These are phyloP conservation scores for Tulasnella sp. DNA, from an alignment of 768 basidiomycete species.

Conservation along the genomic window DNA sequence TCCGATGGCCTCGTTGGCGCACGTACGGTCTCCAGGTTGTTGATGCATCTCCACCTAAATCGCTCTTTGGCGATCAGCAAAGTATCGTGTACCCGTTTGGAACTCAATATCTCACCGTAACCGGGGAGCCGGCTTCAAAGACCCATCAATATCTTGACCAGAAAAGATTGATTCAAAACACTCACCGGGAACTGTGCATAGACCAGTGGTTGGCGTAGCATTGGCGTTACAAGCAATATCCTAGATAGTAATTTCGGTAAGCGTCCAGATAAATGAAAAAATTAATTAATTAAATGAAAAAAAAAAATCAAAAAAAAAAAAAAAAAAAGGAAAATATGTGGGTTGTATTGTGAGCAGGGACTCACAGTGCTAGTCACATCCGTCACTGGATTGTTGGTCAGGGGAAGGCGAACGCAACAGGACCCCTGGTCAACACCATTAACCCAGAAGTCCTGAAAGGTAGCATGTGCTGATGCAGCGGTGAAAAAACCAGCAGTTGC, in stretches of 20 bases:
- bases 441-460: constrained; percentile 43
- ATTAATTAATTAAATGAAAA: neutral
- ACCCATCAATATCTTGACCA: no score
- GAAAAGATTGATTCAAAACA: no score
- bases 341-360: no score
- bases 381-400: constrained; percentile 43
- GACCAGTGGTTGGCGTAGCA: constrained; percentile 27
- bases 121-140: no score
- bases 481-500: neutral
- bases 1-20: constrained; percentile 40
- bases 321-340: no score
- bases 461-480: constrained; percentile 36
- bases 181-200: constrained; percentile 30
- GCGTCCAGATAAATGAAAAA: no score
- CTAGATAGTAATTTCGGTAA: constrained; percentile 21
- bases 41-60: constrained; percentile 43
- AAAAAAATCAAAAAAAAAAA: neutral
- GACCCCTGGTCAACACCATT: constrained; percentile 39
- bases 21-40: constrained; percentile 38
- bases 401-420: constrained; percentile 38
- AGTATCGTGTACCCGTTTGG: no score
- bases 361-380: no score
- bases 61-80: no score
- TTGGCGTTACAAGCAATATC: constrained; percentile 41
- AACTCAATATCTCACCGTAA: no score